Evolutionary conservation across 108 stramenopile species (phyloP).

Genomic region (Seminavis robusta): DNA sequence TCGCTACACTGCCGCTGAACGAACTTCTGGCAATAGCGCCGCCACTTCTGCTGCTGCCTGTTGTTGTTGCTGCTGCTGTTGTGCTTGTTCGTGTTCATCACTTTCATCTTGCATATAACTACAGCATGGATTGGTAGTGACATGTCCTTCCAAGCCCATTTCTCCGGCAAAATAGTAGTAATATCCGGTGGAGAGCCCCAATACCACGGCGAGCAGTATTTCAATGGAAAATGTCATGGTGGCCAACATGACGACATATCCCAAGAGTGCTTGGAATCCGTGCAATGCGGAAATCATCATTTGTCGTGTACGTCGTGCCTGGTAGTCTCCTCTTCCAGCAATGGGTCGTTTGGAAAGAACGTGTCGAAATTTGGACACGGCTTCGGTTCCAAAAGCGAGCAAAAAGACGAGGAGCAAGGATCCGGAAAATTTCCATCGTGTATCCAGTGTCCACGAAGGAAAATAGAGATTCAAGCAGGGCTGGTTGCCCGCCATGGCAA

Average conservation of each 20-base stretch:
- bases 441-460: constrained; percentile 46
- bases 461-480: constrained; percentile 50
- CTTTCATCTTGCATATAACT: constrained; percentile 36
- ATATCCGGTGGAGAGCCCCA: constrained; percentile 44
- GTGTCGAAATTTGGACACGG: constrained; percentile 28
- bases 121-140: constrained; percentile 43
- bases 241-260: constrained; percentile 56
- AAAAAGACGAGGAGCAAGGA: constrained; percentile 38
- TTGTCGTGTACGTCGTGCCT: constrained; percentile 5
- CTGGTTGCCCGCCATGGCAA: constrained; percentile 19
- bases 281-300: constrained; percentile 17
- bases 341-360: constrained; percentile 7
- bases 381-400: constrained; percentile 35
- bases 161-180: constrained; percentile 28
- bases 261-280: constrained; percentile 35
- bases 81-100: too few species aligned
- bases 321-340: background rate
- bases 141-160: constrained; percentile 11
- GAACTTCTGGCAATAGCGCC: too few species aligned
- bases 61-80: too few species aligned
- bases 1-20: too few species aligned
- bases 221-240: constrained; percentile 59
- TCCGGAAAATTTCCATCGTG: constrained; percentile 20
- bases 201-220: constrained; percentile 31
- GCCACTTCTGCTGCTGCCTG: too few species aligned